phyloP scores from a whole-genome alignment of 768 basidiomycete genomes.

The Sporobolomyces roseus region DNA sequence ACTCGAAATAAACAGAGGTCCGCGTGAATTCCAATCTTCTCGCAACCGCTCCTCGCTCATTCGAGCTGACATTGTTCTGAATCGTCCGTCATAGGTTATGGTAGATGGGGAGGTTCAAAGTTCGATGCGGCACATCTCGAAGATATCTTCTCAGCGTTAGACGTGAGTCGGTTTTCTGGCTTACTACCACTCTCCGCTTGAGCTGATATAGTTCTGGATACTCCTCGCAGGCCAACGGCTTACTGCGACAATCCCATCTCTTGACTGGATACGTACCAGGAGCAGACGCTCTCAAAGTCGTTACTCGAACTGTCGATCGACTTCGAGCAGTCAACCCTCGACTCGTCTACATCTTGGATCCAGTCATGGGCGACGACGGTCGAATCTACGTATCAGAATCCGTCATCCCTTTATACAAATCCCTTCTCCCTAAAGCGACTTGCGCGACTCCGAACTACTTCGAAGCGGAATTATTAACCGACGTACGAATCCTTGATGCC shows the following conservation, averaged over 20 bases:
- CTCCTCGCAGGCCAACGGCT: constrained; percentile 55
- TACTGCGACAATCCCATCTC: constrained; percentile 67
- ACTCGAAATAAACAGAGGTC: too few species aligned
- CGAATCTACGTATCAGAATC: constrained; percentile 80
- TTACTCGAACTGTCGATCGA: constrained; percentile 61
- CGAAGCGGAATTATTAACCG: constrained; percentile 87
- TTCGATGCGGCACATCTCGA: constrained; percentile 72
- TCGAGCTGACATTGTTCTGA: constrained; percentile 4
- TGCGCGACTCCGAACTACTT: constrained; percentile 98
- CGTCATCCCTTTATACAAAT: constrained; percentile 79
- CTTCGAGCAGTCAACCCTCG: constrained; percentile 60
- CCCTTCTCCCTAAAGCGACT: constrained; percentile 68
- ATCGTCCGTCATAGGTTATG: constrained; percentile 62
- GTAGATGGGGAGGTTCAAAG: constrained; percentile 71
- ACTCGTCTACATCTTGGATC: constrained; percentile 83
- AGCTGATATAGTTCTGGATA: background rate
- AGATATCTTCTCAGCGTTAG: constrained; percentile 68
- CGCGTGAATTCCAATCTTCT: too few species aligned
- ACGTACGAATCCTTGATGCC: constrained; percentile 63
- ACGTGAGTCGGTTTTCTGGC: constrained; percentile 46
- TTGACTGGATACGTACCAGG: constrained; percentile 89
- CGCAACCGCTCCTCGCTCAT: too few species aligned
- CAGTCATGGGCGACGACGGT: constrained; percentile 91
- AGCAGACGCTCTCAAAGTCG: constrained; percentile 67
- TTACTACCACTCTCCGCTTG: background rate